phyloP scores from a whole-genome alignment of 371 early-diverging fungal species.

The Zychaea mexicana region DNA sequence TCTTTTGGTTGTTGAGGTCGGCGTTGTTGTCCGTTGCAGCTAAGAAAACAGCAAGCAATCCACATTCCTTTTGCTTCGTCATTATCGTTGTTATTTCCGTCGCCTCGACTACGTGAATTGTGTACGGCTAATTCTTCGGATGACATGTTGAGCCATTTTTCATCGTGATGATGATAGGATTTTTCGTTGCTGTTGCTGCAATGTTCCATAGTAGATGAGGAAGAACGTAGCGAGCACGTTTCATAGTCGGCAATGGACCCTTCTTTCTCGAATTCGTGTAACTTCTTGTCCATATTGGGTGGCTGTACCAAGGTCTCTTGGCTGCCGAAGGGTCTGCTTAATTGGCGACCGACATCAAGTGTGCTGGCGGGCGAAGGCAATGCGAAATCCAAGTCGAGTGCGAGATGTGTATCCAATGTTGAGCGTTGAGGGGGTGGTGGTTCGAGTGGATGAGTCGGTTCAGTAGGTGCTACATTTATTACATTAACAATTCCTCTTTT shows the following conservation, averaged over 20 bases:
- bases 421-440: constrained; percentile 1
- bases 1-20: constrained; percentile 9
- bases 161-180: not conserved
- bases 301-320: constrained; percentile 45
- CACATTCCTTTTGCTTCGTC: constrained; percentile 27
- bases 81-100: not conserved
- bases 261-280: not conserved
- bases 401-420: constrained; percentile 6
- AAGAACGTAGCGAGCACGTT: not conserved
- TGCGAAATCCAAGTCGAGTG: constrained; percentile 17
- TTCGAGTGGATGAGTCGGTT: constrained; percentile 16
- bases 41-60: constrained; percentile 46
- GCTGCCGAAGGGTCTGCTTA: constrained; percentile 40
- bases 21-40: constrained; percentile 25
- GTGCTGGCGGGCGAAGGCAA: constrained; percentile 11
- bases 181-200: not conserved
- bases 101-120: no score
- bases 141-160: constrained; percentile 1
- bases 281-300: not conserved
- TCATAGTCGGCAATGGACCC: not conserved
- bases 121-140: no score
- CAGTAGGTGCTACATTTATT: not conserved
- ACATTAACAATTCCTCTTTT: no score
- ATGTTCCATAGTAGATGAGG: not conserved
- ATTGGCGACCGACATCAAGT: constrained; percentile 7